phyloP scores from a whole-genome alignment of 345 rosid species.

The Syzygium aromaticum region DNA sequence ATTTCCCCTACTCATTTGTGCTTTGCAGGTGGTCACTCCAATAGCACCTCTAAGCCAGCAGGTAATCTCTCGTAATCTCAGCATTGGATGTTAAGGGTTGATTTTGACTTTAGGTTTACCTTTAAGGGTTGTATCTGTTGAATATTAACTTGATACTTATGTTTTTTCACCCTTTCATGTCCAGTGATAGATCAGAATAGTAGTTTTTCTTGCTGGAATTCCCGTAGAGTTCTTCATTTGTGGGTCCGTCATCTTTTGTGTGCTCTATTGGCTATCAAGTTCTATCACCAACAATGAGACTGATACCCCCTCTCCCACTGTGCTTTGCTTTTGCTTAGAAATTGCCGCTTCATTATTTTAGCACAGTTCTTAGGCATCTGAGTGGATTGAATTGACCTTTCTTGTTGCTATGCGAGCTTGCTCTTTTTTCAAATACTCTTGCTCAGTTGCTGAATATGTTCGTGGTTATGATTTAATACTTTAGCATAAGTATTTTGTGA shows the following conservation, averaged over 20 bases:
- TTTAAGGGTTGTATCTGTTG: neutral
- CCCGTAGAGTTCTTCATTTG: neutral
- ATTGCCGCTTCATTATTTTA: neutral
- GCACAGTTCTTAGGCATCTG: neutral
- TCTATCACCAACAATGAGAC: neutral
- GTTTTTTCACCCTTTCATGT: neutral
- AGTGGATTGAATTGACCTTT: neutral
- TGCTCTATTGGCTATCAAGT: neutral
- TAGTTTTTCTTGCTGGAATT: neutral
- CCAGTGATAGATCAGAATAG: neutral
- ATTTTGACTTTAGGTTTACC: too few relatives aligned
- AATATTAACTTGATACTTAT: neutral
- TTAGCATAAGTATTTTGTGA: neutral
- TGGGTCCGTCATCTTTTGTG: neutral
- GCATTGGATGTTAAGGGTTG: neutral
- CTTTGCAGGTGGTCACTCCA: conserved; percentile 87
- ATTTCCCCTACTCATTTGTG: neutral
- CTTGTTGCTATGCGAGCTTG: neutral
- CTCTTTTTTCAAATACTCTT: neutral
- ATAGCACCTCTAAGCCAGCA: conserved; percentile 97
- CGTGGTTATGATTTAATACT: neutral
- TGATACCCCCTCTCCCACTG: neutral
- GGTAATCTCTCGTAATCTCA: conserved; percentile 28
- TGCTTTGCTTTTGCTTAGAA: neutral
- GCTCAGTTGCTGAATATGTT: neutral